Conservation (phyloP, 2,329 filamentous ascomycete genomes). For the Calonectria pseudoreteaudii region DNA sequence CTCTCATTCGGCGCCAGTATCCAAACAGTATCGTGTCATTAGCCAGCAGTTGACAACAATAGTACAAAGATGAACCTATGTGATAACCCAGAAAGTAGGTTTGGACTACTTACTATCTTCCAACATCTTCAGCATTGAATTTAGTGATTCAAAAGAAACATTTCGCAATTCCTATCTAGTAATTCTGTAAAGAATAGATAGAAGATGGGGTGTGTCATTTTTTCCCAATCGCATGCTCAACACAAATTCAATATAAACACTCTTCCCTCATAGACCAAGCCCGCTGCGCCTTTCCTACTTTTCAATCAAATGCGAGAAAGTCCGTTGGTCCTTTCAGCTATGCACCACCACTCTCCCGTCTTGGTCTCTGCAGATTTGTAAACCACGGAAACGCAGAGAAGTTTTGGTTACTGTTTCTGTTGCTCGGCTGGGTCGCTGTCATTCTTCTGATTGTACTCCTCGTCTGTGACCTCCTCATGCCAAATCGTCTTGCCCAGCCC, state of each 20-base stretch:
- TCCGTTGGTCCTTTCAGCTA: not conserved
- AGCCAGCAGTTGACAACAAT: not conserved
- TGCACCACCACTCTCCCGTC: not conserved
- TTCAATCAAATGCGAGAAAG: not conserved
- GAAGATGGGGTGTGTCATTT: not conserved
- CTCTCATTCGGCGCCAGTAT: not conserved
- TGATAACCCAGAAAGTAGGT: not conserved
- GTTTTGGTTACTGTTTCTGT: not conserved
- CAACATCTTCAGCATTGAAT: not conserved
- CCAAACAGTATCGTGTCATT: not conserved
- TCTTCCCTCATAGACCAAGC: not conserved
- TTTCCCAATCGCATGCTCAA: not conserved
- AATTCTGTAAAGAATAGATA: not conserved
- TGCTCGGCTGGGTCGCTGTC: not conserved
- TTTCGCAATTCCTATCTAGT: not conserved
- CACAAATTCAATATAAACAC: not conserved
- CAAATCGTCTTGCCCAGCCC: conserved; percentile 13
- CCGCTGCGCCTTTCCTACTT: not conserved
- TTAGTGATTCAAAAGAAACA: not conserved
- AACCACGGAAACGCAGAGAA: not conserved
- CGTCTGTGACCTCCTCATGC: conserved; percentile 12
- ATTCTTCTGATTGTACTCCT: conserved; percentile 13
- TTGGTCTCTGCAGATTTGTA: not conserved
- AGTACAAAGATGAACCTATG: not conserved
- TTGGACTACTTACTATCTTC: not conserved